These are phyloP conservation scores for Neoscytalidium dimidiatum DNA, from an alignment of 2,329 filamentous ascomycete genomes.

Conservation along the genomic window DNA sequence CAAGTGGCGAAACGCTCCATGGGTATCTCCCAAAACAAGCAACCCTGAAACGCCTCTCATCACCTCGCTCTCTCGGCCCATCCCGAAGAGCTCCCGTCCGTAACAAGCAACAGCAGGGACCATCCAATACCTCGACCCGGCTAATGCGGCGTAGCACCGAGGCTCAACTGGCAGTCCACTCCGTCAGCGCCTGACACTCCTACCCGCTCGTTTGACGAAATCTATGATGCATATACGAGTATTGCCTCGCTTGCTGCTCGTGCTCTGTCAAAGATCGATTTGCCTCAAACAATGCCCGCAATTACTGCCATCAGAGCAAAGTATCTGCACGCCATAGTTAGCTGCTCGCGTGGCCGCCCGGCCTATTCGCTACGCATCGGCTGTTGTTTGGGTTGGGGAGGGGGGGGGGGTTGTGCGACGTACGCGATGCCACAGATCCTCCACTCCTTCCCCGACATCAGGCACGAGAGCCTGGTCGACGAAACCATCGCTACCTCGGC, in stretches of 20 bases:
- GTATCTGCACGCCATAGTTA: conserved; percentile 35
- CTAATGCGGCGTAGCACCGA: conserved; percentile 7
- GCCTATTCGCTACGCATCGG: not conserved
- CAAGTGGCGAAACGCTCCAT: conserved; percentile 16
- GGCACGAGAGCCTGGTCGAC: conserved; percentile 35
- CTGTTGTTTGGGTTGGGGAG: conserved; percentile 20
- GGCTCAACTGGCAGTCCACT: conserved; percentile 7
- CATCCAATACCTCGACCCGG: conserved; percentile 11
- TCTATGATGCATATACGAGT: conserved; percentile 12
- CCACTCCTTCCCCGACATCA: conserved; percentile 44
- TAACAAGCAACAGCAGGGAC: conserved; percentile 16
- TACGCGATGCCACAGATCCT: conserved; percentile 40
- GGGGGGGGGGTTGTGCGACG: conserved; percentile 29
- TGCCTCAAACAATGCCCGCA: conserved; percentile 32
- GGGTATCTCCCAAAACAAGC: conserved; percentile 15
- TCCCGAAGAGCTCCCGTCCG: conserved; percentile 8
- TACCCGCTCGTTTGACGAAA: not conserved
- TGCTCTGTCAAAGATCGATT: not conserved
- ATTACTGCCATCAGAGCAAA: conserved; percentile 43
- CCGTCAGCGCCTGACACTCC: conserved; percentile 3
- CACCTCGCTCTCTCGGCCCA: conserved; percentile 11
- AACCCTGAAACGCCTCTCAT: conserved; percentile 14
- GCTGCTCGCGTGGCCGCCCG: not conserved
- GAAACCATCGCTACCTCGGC: conserved; percentile 37
- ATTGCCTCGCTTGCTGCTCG: conserved; percentile 7